Percentiles rank a stretch among this genome's conserved stretches.
These are phyloP conservation scores for Canavalia gladiata DNA, from an alignment of 306 rosid species.

Conservation along the genomic window DNA sequence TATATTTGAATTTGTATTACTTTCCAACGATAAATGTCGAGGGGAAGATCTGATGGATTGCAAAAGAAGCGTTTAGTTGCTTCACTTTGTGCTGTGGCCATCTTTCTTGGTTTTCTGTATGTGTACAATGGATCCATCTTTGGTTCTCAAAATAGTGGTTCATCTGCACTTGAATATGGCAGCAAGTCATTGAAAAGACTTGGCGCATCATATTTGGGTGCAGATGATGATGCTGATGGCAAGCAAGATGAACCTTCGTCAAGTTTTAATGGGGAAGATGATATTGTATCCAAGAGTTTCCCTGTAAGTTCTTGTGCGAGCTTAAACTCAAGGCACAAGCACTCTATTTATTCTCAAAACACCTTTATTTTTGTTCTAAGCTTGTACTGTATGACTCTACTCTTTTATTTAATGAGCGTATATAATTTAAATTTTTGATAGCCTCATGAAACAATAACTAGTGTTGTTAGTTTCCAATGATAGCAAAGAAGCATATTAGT, in stretches of 20 bases:
- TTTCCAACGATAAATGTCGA: conserved; percentile 53
- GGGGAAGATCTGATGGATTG: conserved; percentile 60
- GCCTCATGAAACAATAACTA: neutral
- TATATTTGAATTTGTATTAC: conserved; percentile 8
- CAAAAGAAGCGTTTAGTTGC: conserved; percentile 58
- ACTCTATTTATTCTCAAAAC: neutral
- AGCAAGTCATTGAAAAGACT: conserved; percentile 57
- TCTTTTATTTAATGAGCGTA: neutral
- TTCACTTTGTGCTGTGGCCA: conserved; percentile 46
- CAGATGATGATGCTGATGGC: conserved; percentile 48
- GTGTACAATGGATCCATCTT: conserved; percentile 51
- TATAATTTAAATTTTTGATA: neutral
- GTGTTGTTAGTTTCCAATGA: neutral
- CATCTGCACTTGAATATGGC: conserved; percentile 53
- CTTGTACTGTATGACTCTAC: neutral
- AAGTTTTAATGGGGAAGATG: conserved; percentile 40
- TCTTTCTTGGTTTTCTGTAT: conserved; percentile 52
- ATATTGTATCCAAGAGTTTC: conserved; percentile 50
- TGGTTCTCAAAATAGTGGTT: conserved; percentile 45
- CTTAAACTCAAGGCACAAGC: neutral
- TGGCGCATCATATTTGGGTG: conserved; percentile 57
- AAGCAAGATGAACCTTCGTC: conserved; percentile 53
- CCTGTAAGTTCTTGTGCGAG: conserved; percentile 47
- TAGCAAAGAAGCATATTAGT: neutral
- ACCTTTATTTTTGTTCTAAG: neutral